Percentiles rank a stretch among this genome's conserved stretches.
phyloP scores from a whole-genome alignment of 2,329 filamentous ascomycete species.

The Ceratocystiopsis brevicomis region DNA sequence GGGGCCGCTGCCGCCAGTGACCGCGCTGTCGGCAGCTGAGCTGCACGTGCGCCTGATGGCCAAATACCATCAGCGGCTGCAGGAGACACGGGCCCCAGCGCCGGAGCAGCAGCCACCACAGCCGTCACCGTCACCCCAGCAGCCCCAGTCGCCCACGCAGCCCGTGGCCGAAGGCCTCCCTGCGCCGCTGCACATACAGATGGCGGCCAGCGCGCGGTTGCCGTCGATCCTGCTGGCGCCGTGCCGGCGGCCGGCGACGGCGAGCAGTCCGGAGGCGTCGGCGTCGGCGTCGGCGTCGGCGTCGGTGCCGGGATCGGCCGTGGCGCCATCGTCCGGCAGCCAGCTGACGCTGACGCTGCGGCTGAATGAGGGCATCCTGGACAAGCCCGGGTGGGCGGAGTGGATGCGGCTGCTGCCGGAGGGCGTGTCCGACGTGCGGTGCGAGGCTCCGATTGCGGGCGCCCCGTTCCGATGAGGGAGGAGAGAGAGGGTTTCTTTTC shows the following conservation, averaged over 20 bases:
- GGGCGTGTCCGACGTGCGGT: slow-evolving; percentile 33
- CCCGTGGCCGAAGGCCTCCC: slow-evolving; percentile 25
- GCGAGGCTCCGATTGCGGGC: slow-evolving; percentile 28
- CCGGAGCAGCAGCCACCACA: slow-evolving; percentile 16
- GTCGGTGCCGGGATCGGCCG: too few relatives aligned
- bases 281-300: background rate
- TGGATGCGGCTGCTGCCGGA: slow-evolving; percentile 41
- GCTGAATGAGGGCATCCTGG: slow-evolving; percentile 30
- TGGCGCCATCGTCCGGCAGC: slow-evolving; percentile 12
- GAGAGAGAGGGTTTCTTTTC: too few relatives aligned
- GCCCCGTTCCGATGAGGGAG: slow-evolving; percentile 16
- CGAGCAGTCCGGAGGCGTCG: slow-evolving; percentile 21
- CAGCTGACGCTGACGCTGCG: slow-evolving; percentile 32
- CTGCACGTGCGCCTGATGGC: slow-evolving; percentile 28
- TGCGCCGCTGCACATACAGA: slow-evolving; percentile 35
- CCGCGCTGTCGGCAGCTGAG: slow-evolving; percentile 25
- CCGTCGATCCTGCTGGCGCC: slow-evolving; percentile 38
- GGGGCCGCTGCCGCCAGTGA: slow-evolving; percentile 18
- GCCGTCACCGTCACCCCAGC: background rate
- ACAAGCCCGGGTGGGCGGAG: slow-evolving; percentile 35
- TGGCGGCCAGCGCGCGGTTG: slow-evolving; percentile 31
- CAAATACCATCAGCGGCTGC: slow-evolving; percentile 22
- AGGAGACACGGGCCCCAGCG: slow-evolving; percentile 20
- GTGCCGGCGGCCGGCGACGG: slow-evolving; percentile 22
- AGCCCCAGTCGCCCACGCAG: too few relatives aligned